phyloP scores from a whole-genome alignment of 176 grass and related monocot genomes.

The Hordeum vulgare region DNA sequence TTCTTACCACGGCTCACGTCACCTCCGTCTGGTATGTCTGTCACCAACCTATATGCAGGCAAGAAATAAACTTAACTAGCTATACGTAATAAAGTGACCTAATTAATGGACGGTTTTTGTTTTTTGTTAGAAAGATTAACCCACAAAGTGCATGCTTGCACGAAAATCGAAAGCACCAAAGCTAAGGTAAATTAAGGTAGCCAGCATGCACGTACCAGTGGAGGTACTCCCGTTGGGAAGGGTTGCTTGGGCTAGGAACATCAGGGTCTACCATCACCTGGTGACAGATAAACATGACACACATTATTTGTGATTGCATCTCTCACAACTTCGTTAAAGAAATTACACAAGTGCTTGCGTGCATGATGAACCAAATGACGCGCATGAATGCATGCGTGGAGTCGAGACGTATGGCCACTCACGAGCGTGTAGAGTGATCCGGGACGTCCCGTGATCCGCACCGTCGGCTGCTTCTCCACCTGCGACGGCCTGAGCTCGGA shows the following conservation, averaged over 20 bases:
- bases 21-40: slow-evolving; percentile 68
- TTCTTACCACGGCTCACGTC: slow-evolving; percentile 45
- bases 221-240: slow-evolving; percentile 72
- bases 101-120: too few species aligned
- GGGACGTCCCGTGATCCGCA: slow-evolving; percentile 38
- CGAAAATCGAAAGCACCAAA: too few species aligned
- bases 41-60: slow-evolving; percentile 51
- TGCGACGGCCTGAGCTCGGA: slow-evolving; percentile 71
- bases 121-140: too few species aligned
- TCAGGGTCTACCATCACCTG: slow-evolving; percentile 96
- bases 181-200: too few species aligned
- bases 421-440: slow-evolving; percentile 65
- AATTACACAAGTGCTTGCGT: neutral
- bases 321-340: too few species aligned
- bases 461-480: slow-evolving; percentile 36
- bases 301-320: neutral
- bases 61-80: neutral
- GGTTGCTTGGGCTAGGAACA: slow-evolving; percentile 83
- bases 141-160: too few species aligned
- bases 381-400: neutral
- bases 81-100: too few species aligned
- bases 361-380: too few species aligned
- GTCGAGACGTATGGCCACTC: neutral
- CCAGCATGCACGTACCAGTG: slow-evolving; percentile 41
- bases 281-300: neutral